Base-by-base conservation (phyloP, 2,329 filamentous ascomycete genomes). In the Chaetomium globosum region DNA sequence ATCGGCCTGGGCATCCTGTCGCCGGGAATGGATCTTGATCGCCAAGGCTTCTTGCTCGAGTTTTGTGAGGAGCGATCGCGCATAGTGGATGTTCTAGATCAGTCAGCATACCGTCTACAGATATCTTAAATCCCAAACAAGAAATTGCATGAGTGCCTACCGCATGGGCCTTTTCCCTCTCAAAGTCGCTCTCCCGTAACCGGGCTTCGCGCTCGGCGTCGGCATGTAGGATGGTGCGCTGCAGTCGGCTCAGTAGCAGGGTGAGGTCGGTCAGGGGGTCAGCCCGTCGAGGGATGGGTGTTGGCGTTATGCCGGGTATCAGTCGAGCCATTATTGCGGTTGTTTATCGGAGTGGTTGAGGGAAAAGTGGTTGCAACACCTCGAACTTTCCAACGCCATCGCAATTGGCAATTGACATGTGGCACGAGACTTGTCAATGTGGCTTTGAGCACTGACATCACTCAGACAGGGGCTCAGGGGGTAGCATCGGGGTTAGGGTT, bases 1-100 rank as follows among this genome's bases (percentile, higher is more conserved):
- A 67, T 90, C 87, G 26, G 80, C 77, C 75, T 92, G 89, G 21
- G 83, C 74, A 65, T 88, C 84, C 67, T 86, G 81, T 70, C 86
- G 85, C 65, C 84, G 85, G 5, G 81, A 75, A 64, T 83, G 83
- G 36, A 83, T 78, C 74, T 88, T 88, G 68, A 87, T 78, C n/a
- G 77, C 79, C 16, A 85, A 77, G 6, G 86, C 83, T 70, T 90
- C 86, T 71, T 91, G 89, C 74, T 93, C 91, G 51, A 92, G 83
- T 65, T 83, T 87, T 23, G 89, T 83, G 63, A 93, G 85, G 33
- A 91, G 82, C 0, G 82, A 83, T 49, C 87, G 86, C 23, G 91
- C 90, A 74, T 90, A 86, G 70, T 90, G 85, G 67, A 94, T 80
- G 72, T 92, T 93, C 86, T 91, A 33, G 13, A 12, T 13, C 9